Evolutionary conservation across 768 basidiomycete genomes (phyloP), one percentile per base, ranked within the genome.

Genomic region (Rossbeevera mucosa): DNA sequence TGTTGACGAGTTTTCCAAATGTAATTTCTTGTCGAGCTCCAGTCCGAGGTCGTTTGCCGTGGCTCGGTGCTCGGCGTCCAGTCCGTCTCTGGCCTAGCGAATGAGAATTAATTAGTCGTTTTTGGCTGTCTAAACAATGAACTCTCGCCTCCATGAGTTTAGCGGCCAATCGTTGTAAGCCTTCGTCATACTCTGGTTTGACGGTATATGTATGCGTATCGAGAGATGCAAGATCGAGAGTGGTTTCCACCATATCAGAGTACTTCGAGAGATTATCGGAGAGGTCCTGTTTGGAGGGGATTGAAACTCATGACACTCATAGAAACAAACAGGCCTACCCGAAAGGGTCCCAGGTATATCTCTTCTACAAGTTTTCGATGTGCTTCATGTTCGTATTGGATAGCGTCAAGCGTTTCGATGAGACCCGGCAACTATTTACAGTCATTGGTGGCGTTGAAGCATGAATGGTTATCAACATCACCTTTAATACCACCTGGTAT

Each of bases 181-280:
- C 75, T 5, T 80, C 78, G 63, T 98, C 92, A 58, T 95, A 95
- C 49, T 93, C 91, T 0, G 95, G 85, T 62, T 91, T 92, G 63
- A 99, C 94, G 16, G 93, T 85, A 62, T 87, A 93, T 59, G 87
- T 88, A 68, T 97, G 92, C 13, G 79, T 78, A 26, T 89, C 85
- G 6, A 96, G 78, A 52, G 94, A 83, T 20, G 85, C 82, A 16
- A 97, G 80, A 62, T 99, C 96, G 40, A 99, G 81, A 0, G 96
- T 98, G 55, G 91, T 85, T 66, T 98, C 93, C 2, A 98, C 94
- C 90, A 98, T 94, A 55, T 94, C 90, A 3, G 80, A 76, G 60
- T 94, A 95, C 63, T 91, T 91, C 12, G 75, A 76, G 5, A 98
- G 79, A 47, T 74, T 83, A 0, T 65, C 68, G 16, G 80, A 71